Base-by-base conservation (phyloP, 2,329 filamentous ascomycete species). In the Aureobasidium pullulans region DNA sequence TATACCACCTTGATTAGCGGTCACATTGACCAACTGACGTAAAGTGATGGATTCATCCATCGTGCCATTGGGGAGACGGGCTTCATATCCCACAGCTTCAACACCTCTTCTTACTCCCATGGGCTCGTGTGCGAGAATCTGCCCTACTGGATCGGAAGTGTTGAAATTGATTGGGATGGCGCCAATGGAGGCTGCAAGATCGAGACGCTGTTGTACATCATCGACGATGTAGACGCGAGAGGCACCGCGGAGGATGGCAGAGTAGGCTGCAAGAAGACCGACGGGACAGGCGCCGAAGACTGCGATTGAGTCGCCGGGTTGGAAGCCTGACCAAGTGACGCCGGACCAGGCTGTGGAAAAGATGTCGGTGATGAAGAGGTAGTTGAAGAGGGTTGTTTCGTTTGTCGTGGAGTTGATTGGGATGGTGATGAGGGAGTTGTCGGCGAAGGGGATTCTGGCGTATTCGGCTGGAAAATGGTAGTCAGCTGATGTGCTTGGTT, bases 311-410 rank as follows among this genome's bases (percentile, higher is more conserved):
- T 65, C 64, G 11, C 75, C 75, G 0, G 74, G 63, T 58, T 71
- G 53, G 64, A 76, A 77, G 9, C 72, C 72, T 8, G 72, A 67
- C 61, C 68, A 68, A 15, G 67, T 65, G 6, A 77, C 60, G 2
- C 68, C 72, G 44, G 66, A 62, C 74, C 75, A 78, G 6, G 67
- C 73, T 0, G 73, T 75, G 13, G 68, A 62, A 62, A 75, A 75
- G 47, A 76, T 74, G 59, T 76, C 73, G 3, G 67, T 64, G 4
- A 72, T 13, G 11, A 67, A 61, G 2, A 71, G 48, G 32, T 67
- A 70, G 50, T 72, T 44, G 8, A 58, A 53, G 23, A 59, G 43
- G 7, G 50, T 59, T 16, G 37, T 32, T n/a, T 10, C 10, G 34
- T 42, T 57, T 31, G 60, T 50, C 1, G 44, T 52, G 11, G 50